Percentiles rank a stretch among this genome's conserved stretches.
Conservation (phyloP, 2,329 filamentous ascomycete species). For the Fusarium sp. region DNA sequence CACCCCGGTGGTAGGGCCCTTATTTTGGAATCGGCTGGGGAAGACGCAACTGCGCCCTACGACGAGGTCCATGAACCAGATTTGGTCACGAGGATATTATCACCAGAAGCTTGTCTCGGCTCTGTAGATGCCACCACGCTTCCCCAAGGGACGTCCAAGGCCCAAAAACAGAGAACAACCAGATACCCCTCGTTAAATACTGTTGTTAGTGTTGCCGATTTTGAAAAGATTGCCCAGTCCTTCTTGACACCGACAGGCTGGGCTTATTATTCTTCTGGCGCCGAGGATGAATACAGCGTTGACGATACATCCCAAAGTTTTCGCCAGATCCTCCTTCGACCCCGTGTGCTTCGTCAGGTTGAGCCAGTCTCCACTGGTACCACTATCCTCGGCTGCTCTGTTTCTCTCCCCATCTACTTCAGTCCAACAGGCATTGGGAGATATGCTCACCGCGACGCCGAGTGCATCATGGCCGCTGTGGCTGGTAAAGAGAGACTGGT, state of each 20-base stretch:
- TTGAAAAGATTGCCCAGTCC: constrained; percentile 1
- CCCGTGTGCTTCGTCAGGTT: constrained; percentile 4
- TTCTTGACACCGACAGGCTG: not conserved
- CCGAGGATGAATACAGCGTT: constrained; percentile 1
- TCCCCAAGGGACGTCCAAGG: not conserved
- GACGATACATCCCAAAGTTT: not conserved
- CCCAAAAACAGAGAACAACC: not conserved
- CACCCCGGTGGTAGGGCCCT: not conserved
- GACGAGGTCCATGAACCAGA: not conserved
- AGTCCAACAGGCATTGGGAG: not conserved
- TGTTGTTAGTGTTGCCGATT: constrained; percentile 1
- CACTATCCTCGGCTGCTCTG: not conserved
- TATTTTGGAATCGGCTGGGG: not conserved
- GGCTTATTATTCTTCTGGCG: constrained; percentile 10
- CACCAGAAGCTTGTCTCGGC: not conserved
- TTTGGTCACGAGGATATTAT: not conserved
- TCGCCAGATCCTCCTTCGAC: constrained; percentile 2
- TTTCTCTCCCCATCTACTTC: constrained; percentile 1
- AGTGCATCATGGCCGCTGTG: not conserved
- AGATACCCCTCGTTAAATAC: not conserved
- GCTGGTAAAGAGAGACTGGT: not conserved
- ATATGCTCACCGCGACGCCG: constrained; percentile 1
- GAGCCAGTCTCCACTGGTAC: constrained; percentile 1
- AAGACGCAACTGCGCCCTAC: not conserved
- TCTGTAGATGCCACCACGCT: not conserved